Conservation (phyloP, 1,284 basidiomycete species). For the Sporisorium sorghi region DNA sequence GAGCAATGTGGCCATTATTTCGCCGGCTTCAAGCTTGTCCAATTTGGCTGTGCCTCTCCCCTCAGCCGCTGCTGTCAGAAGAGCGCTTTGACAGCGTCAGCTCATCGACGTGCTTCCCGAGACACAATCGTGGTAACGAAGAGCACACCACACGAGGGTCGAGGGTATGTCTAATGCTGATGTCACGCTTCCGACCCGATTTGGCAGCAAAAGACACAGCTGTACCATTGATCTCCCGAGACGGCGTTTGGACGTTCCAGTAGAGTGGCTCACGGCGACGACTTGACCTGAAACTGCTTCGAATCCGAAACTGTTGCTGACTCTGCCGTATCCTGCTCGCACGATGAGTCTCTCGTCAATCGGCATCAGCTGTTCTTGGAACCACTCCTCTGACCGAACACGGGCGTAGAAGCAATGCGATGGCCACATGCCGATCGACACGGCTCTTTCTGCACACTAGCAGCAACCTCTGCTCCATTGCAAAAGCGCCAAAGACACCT, state of each 20-base stretch:
- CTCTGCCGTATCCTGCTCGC: too few relatives aligned
- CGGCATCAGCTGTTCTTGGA: background rate
- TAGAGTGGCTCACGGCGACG: background rate
- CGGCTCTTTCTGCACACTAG: too few relatives aligned
- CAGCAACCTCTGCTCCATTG: too few relatives aligned
- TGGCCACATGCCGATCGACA: conserved; percentile 8
- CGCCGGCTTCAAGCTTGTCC: conserved; percentile 13
- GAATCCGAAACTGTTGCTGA: too few relatives aligned
- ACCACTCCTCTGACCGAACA: background rate
- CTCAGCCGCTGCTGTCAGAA: background rate
- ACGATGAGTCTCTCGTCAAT: background rate
- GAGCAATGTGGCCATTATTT: conserved; percentile 31
- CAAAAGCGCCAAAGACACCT: too few relatives aligned
- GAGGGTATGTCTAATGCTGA: background rate
- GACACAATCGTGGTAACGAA: background rate
- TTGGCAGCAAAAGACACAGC: background rate
- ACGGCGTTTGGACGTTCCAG: background rate
- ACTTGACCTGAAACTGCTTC: too few relatives aligned
- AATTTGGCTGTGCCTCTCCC: conserved; percentile 14
- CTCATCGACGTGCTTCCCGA: background rate
- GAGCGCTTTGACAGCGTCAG: background rate
- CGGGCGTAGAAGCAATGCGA: background rate
- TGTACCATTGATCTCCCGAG: background rate
- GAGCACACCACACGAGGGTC: background rate
- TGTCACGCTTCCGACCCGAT: background rate